These are phyloP conservation scores for Pichia sp. DNA, from an alignment of 1,139 yeast species.

Conservation along the genomic window DNA sequence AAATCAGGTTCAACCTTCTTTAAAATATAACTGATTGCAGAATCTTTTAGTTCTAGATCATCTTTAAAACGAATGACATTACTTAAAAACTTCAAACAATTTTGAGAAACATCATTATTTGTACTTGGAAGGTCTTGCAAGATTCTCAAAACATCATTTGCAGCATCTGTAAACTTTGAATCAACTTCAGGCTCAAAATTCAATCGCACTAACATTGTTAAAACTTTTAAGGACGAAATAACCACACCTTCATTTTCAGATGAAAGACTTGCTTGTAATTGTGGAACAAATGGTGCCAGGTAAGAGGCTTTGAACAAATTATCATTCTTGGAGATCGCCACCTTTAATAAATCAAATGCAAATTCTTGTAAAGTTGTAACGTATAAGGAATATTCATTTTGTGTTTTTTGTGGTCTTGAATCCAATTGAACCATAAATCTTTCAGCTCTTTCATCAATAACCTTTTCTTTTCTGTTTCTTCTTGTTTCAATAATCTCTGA, in stretches of 20 bases:
- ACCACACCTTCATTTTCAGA: conserved; percentile 67
- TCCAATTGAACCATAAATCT: conserved; percentile 67
- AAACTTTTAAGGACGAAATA: conserved; percentile 58
- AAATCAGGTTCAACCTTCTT: conserved; percentile 80
- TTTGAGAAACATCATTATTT: conserved; percentile 75
- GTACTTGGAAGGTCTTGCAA: conserved; percentile 76
- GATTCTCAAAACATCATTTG: conserved; percentile 57
- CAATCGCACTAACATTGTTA: conserved; percentile 54
- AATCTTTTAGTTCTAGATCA: conserved; percentile 59
- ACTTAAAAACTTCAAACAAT: conserved; percentile 68
- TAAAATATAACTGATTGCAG: conserved; percentile 69
- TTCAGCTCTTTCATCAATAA: conserved; percentile 28
- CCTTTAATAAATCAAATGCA: conserved; percentile 69
- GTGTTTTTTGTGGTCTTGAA: conserved; percentile 50
- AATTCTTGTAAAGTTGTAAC: conserved; percentile 63
- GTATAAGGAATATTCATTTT: conserved; percentile 44
- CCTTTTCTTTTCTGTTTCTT: conserved; percentile 23
- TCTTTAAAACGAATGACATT: conserved; percentile 64
- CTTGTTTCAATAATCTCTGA: conserved; percentile 29
- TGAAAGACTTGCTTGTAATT: conserved; percentile 56
- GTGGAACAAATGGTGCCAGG: conserved; percentile 68
- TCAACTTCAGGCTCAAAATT: conserved; percentile 55
- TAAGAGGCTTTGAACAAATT: conserved; percentile 53
- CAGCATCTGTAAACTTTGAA: conserved; percentile 48
- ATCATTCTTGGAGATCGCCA: conserved; percentile 59